Percentiles rank a stretch among this genome's conserved stretches.
Conservation (phyloP, 1,284 basidiomycete species). For the Fomitiporia mediterranea region DNA sequence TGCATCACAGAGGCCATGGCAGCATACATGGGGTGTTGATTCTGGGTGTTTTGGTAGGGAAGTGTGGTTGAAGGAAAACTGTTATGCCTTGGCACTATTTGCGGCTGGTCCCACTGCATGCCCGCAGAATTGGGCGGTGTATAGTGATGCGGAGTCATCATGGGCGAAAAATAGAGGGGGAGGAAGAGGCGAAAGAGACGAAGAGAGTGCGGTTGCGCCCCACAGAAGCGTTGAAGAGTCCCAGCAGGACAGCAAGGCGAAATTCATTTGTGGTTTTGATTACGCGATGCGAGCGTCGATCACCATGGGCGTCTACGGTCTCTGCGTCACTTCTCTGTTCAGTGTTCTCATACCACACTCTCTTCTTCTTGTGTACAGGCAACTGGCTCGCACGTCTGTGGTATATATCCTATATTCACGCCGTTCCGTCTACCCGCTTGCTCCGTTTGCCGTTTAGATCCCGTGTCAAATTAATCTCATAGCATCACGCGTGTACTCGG, state of each 20-base stretch:
- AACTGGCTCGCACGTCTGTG: neutral
- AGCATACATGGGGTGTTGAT: slow-evolving; percentile 7
- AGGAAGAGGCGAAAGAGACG: neutral
- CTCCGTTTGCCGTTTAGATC: neutral
- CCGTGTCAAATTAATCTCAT: neutral
- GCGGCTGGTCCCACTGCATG: neutral
- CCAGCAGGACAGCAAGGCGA: neutral
- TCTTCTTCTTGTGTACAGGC: neutral
- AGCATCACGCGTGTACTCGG: too few species aligned
- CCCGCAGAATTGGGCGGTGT: neutral
- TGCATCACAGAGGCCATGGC: slow-evolving; percentile 19
- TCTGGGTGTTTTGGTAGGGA: neutral
- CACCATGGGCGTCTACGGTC: neutral
- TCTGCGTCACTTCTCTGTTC: neutral
- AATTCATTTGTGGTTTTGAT: neutral
- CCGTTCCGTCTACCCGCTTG: neutral
- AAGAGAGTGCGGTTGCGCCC: neutral
- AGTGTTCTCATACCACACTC: neutral
- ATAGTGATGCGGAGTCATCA: slow-evolving; percentile 1
- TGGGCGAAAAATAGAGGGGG: neutral
- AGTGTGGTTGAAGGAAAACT: neutral
- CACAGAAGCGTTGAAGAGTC: neutral
- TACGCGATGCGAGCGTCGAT: neutral
- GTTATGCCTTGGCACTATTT: neutral
- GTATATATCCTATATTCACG: neutral